These are phyloP conservation scores for Viola pubescens DNA, from an alignment of 441 rosid genomes.

Conservation along the genomic window DNA sequence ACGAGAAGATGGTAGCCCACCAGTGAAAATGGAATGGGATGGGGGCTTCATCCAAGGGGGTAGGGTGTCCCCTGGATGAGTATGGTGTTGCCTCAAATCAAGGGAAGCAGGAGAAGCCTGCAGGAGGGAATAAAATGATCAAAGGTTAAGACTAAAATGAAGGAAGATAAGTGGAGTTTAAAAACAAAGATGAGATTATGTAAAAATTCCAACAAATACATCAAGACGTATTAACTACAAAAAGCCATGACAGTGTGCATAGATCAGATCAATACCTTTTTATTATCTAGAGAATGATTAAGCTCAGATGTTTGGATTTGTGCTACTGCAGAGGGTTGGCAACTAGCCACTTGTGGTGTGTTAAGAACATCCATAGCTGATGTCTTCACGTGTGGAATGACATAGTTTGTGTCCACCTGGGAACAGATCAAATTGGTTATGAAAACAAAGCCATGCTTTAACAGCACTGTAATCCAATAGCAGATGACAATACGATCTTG, in stretches of 20 bases:
- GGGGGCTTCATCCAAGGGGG: conserved; percentile 42
- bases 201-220: conserved; percentile 30
- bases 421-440: conserved; percentile 6
- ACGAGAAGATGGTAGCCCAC: conserved; percentile 25
- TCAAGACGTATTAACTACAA: conserved; percentile 5
- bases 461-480: background rate
- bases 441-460: background rate
- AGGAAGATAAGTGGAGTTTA: conserved; percentile 3
- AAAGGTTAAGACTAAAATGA: conserved; percentile 11
- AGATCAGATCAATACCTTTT: conserved; percentile 41
- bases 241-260: background rate
- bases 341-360: conserved; percentile 32
- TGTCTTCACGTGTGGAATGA: conserved; percentile 33
- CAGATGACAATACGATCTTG: background rate
- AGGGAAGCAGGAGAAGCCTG: conserved; percentile 55
- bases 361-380: conserved; percentile 26
- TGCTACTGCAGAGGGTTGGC: conserved; percentile 35
- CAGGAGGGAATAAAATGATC: conserved; percentile 13
- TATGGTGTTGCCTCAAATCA: conserved; percentile 30
- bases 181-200: conserved; percentile 12
- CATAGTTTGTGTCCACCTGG: conserved; percentile 39
- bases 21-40: conserved; percentile 22
- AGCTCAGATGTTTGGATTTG: conserved; percentile 43
- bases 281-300: conserved; percentile 36
- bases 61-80: conserved; percentile 23